Base-by-base conservation (phyloP, 768 basidiomycete species). In the Galerina sulciceps region DNA sequence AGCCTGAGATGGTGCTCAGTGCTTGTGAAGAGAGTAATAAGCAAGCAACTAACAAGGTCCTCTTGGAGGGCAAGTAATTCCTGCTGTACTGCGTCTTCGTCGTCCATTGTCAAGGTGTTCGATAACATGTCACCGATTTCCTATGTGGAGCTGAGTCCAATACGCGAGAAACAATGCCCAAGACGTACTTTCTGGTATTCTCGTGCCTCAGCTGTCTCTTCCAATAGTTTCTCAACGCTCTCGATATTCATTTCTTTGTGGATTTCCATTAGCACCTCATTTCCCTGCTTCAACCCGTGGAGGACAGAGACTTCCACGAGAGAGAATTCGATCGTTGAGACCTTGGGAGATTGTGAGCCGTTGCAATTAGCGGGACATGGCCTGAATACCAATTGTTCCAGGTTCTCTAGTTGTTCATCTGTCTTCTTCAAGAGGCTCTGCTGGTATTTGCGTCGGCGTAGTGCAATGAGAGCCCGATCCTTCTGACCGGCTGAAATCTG, bases 281-380 rank as follows among this genome's bases (percentile, higher is more conserved):
- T 98, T 2, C 97, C 97, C 75, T 95, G 94, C 71, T 93, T 86
- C 43, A 99, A 76, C 8, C 96, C 97, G 71, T 94, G 93, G 35
- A 99, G 69, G 10, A 99, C 92, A 2, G 95, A 94, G 44, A 92
- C 86, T 73, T 99, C 93, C 18, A 99, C 87, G 48, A 96, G 81
- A 6, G 97, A 94, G 77, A 97, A 99, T 72, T 99, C 97, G 67
- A 99, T 97, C 0, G 90, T 92, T 3, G 94, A 92, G 22, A 98
- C 95, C 96, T 99, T 67, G 15, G 36, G 6, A 38, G 1, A 13
- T 17, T 18, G 26, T 31, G 26, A 14, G 17, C 2, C 22, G 6
- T 23, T 5, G 49, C 34, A 15, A 10, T 13, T 10, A 8, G 18
- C 1, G 11, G 17, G 62, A 53, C 44, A 45, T 37, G 45, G 10